phyloP scores from a whole-genome alignment of 805 yeast genomes.

The baker's yeast (Saccharomyces cerevisiae) region DNA sequence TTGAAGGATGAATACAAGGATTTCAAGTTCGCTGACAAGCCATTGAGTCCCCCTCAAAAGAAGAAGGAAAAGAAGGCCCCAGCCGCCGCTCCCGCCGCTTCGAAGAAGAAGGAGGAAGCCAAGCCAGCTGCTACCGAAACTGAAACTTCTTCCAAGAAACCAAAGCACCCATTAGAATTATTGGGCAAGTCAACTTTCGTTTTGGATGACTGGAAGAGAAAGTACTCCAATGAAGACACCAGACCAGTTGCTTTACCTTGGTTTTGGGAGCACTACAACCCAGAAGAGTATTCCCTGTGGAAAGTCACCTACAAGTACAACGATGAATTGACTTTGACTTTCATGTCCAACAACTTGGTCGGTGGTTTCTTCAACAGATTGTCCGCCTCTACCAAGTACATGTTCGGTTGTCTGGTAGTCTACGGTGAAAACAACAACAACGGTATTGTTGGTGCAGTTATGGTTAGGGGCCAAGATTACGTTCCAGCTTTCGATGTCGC shows the following conservation, averaged over 20 bases:
- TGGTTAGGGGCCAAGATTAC: constrained; percentile 89
- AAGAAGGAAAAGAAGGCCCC: constrained; percentile 17
- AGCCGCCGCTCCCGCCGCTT: constrained; percentile 32
- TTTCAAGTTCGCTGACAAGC: constrained; percentile 54
- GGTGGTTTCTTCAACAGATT: constrained; percentile 98
- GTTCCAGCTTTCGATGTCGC: constrained; percentile 95
- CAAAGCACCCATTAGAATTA: constrained; percentile 84
- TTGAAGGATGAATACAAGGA: constrained; percentile 42
- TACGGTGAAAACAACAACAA: constrained; percentile 98
- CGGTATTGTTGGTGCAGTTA: constrained; percentile 91
- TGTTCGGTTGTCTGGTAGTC: constrained; percentile 90
- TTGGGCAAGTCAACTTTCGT: constrained; percentile 65
- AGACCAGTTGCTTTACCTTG: constrained; percentile 90
- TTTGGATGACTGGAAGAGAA: constrained; percentile 92
- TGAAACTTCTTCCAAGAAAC: constrained; percentile 51
- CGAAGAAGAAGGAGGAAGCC: constrained; percentile 32
- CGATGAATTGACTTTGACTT: constrained; percentile 92
- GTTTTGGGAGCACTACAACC: constrained; percentile 95
- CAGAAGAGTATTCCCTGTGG: constrained; percentile 90
- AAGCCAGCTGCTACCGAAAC: constrained; percentile 36
- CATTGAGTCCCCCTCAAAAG: constrained; percentile 50
- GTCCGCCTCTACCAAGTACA: constrained; percentile 80
- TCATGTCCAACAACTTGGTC: constrained; percentile 95
- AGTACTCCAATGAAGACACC: constrained; percentile 94
- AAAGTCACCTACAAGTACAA: constrained; percentile 94